Percentiles rank a stretch among this genome's conserved stretches.
phyloP scores from a whole-genome alignment of 371 early-diverging fungal genomes.

The Umbelopsis sp. region DNA sequence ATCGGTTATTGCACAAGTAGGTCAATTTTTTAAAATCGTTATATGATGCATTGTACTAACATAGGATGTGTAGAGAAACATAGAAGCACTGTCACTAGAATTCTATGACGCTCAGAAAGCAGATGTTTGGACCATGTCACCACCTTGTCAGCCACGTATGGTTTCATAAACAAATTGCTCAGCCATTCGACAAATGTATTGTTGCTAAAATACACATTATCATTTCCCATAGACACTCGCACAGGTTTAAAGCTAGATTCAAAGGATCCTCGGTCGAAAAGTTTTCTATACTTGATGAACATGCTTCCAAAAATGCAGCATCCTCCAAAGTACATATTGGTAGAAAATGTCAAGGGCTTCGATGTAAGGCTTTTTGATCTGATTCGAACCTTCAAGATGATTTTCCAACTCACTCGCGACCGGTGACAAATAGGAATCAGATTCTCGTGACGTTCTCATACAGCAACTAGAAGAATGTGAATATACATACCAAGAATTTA shows the following conservation, averaged over 20 bases:
- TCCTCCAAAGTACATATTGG: slow-evolving; percentile 68
- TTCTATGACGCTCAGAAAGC: slow-evolving; percentile 68
- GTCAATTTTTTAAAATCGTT: neutral
- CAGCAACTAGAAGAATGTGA: slow-evolving; percentile 46
- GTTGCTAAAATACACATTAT: neutral
- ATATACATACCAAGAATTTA: slow-evolving; percentile 65
- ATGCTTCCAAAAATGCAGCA: slow-evolving; percentile 60
- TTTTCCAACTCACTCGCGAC: neutral
- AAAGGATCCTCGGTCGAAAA: slow-evolving; percentile 75
- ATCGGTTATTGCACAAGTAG: slow-evolving; percentile 65
- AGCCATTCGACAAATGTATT: neutral
- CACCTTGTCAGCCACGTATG: slow-evolving; percentile 76
- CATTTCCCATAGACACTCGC: slow-evolving; percentile 61
- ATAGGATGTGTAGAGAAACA: slow-evolving; percentile 23
- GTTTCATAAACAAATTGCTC: slow-evolving; percentile 21
- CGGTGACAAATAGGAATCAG: slow-evolving; percentile 47
- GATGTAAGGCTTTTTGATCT: slow-evolving; percentile 48
- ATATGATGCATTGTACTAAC: neutral
- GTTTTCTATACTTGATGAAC: slow-evolving; percentile 72
- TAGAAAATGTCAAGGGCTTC: slow-evolving; percentile 88
- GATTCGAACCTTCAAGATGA: neutral
- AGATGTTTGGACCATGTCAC: slow-evolving; percentile 85
- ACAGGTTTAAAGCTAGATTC: slow-evolving; percentile 77
- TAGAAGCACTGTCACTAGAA: slow-evolving; percentile 67
- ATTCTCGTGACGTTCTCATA: slow-evolving; percentile 62